Percentiles rank a stretch among this genome's conserved stretches.
These are phyloP conservation scores for Thermothielavioides terrestris DNA, from an alignment of 495 filamentous ascomycete species.

Conservation along the genomic window DNA sequence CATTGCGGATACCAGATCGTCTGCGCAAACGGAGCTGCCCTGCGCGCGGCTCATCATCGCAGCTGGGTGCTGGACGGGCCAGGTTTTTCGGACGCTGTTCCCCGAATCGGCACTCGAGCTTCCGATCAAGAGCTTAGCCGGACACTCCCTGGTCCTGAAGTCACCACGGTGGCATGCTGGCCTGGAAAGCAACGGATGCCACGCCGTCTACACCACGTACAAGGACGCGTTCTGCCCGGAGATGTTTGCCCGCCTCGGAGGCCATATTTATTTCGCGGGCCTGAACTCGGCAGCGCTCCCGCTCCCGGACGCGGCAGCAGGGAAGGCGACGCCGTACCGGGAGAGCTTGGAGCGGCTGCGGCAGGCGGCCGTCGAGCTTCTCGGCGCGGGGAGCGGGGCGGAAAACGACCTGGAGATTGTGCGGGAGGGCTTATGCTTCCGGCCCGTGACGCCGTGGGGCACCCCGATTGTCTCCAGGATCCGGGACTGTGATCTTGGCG, in stretches of 20 bases:
- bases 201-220: constrained; percentile 60
- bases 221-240: constrained; percentile 59
- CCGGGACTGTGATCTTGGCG: constrained; percentile 45
- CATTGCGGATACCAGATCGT: constrained; percentile 34
- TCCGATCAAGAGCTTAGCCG: constrained; percentile 55
- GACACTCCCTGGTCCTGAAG: constrained; percentile 59
- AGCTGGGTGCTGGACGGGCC: constrained; percentile 61
- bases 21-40: constrained; percentile 46
- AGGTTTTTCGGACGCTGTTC: constrained; percentile 56
- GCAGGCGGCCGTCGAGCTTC: constrained; percentile 44
- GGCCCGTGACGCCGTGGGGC: constrained; percentile 56
- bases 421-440: constrained; percentile 60
- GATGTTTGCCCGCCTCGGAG: constrained; percentile 56
- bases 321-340: constrained; percentile 36
- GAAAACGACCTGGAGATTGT: constrained; percentile 49
- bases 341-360: constrained; percentile 45
- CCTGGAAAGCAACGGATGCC: constrained; percentile 38
- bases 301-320: constrained; percentile 45
- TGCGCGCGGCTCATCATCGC: constrained; percentile 55
- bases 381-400: constrained; percentile 39
- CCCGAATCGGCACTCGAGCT: constrained; percentile 41
- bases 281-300: constrained; percentile 52
- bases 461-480: constrained; percentile 53
- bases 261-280: constrained; percentile 66
- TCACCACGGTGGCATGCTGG: constrained; percentile 48